Base-by-base conservation (phyloP, 257 asterid genomes). In the Nemophila menziesii region DNA sequence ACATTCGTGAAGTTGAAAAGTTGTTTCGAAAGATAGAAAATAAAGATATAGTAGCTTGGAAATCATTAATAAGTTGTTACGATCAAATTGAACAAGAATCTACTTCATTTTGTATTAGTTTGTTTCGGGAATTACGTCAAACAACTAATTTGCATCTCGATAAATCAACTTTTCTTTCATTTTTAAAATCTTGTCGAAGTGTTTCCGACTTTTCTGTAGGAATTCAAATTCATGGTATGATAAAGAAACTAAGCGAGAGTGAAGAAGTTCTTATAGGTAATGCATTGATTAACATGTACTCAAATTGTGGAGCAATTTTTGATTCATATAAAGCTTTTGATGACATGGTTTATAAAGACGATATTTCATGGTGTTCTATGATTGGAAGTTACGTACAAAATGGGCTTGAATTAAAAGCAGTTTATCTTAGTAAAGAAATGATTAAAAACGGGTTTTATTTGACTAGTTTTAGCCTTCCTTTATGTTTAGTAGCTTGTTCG, bases 31-130 rank as follows among this genome's bases (percentile, higher is more conserved):
- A 33, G 23, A 24, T 52, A 6, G 49, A 11, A 13, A 34, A 52
- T 16, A 52, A 24, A 27, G 57, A 40, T 39, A 52, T 52, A 2
- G 57, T 52, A 33, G 57, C 26, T 16, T 52, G 57, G 57, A 52
- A 52, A 23, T 39, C 49, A 29, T 12, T 26, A 22, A 43, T 52
- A 4, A 23, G 24, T 39, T 52, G 41, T 23, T 52, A 52, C 24
- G 41, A 48, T 16, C 39, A 52, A 14, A 14, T 41, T 20, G 57
- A 41, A 41, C 41, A 41, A 19, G 33, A 20, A 40, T 17, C 19
- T 12, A 38, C 57, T 27, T 52, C 36, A 17, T 41, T 10, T 20
- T 40, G 49, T 20, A 17, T 52, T 8, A 41, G 57, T 11, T 29
- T 52, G 5, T 41, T 52, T 17, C 22, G 57, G 20, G 49, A 52